Evolutionary conservation across 495 filamentous ascomycete genomes (phyloP).

Genomic region (Venustampulla echinocandica): DNA sequence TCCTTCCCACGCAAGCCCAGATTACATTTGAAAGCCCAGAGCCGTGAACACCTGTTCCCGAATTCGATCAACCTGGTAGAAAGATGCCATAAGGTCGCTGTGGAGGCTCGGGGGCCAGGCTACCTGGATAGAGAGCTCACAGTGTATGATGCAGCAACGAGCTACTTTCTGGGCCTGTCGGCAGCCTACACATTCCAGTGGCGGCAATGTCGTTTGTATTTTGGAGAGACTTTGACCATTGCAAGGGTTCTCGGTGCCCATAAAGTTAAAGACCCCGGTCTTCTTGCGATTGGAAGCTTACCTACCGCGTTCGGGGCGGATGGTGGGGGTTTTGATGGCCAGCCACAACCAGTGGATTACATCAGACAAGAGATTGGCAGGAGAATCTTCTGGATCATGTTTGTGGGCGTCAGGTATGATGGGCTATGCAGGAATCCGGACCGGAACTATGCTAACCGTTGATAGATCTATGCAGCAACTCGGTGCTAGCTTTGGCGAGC

Average conservation of each 20-base stretch:
- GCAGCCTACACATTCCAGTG: constrained; percentile 60
- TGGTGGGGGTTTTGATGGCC: not conserved
- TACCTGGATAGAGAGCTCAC: constrained; percentile 59
- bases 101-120: constrained; percentile 58
- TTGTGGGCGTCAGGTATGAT: constrained; percentile 45
- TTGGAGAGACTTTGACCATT: constrained; percentile 66
- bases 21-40: constrained; percentile 56
- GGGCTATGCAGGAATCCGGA: constrained; percentile 8
- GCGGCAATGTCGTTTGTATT: constrained; percentile 57
- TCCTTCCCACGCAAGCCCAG: constrained; percentile 75
- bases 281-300: not conserved
- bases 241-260: constrained; percentile 57
- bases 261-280: constrained; percentile 24
- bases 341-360: constrained; percentile 39
- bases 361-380: constrained; percentile 71
- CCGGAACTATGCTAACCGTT: constrained; percentile 3
- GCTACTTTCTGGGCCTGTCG: constrained; percentile 71
- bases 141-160: constrained; percentile 76
- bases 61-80: constrained; percentile 65
- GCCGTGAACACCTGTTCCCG: constrained; percentile 47
- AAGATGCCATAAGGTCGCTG: constrained; percentile 61
- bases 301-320: constrained; percentile 7
- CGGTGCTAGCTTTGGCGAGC: constrained; percentile 53
- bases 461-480: constrained; percentile 61
- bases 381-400: constrained; percentile 69